These are phyloP conservation scores for Drechmeria coniospora DNA, from an alignment of 2,329 filamentous ascomycete genomes.

Conservation along the genomic window DNA sequence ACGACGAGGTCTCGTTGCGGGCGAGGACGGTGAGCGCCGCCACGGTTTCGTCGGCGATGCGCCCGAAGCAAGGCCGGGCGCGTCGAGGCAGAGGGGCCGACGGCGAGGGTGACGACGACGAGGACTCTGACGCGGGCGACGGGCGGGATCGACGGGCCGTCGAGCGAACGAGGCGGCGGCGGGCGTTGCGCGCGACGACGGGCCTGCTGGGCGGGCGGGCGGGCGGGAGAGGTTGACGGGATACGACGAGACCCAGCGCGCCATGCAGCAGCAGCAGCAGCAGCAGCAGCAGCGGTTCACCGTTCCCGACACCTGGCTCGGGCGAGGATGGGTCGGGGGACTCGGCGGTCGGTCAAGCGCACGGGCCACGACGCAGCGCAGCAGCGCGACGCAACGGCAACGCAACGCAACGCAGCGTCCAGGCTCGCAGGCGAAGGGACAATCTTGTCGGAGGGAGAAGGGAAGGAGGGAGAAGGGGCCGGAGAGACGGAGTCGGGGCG, in stretches of 20 bases:
- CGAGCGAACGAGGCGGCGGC: constrained; percentile 1
- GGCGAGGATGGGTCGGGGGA: constrained; percentile 4
- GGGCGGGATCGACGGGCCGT: constrained; percentile 1
- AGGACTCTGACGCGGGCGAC: too few species aligned
- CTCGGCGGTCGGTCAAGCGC: constrained; percentile 5
- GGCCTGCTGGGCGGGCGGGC: too few species aligned
- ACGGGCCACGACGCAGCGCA: constrained; percentile 1
- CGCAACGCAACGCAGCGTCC: too few species aligned
- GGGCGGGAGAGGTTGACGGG: constrained; percentile 1
- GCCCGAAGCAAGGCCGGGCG: constrained; percentile 8
- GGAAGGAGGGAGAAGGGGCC: not conserved
- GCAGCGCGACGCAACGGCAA: not conserved
- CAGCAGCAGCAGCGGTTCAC: too few species aligned
- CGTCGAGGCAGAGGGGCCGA: constrained; percentile 3
- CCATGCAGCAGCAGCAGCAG: constrained; percentile 13
- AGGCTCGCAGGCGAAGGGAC: too few species aligned
- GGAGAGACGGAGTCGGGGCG: not conserved
- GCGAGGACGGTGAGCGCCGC: constrained; percentile 41
- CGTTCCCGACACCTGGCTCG: constrained; percentile 1
- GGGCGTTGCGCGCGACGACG: not conserved
- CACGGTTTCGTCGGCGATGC: constrained; percentile 26
- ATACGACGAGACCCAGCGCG: constrained; percentile 13
- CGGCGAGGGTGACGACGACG: too few species aligned
- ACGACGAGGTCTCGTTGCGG: constrained; percentile 30
- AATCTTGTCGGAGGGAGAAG: not conserved